Base-by-base conservation (phyloP, 257 asterid species). In the Solanum rostratum region DNA sequence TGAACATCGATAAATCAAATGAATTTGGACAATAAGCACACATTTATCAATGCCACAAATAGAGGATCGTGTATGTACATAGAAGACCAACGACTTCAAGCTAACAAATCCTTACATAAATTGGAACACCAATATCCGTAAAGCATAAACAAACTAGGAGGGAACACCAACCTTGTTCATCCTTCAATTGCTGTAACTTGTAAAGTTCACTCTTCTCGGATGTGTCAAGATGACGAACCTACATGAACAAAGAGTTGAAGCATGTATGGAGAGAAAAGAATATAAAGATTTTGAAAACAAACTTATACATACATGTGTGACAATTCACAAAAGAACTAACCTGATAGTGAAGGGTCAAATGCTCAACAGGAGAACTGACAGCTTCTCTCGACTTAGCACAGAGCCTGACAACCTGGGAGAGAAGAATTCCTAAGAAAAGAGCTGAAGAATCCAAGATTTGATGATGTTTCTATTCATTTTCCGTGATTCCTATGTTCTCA, bases 351-450 rank as follows among this genome's bases (percentile, higher is more conserved):
- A 97, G 93, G 63, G 99, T 95, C 84, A 97, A 86, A 88, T 97
- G 99, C 87, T 97, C 99, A 76, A 97, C 98, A 39, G 99, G 99
- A 53, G 99, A 97, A 89, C 97, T 95, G 82, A 97, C 99, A 83
- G 99, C 98, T 90, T 97, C 99, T 93, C 99, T 95, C 69, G 99
- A 97, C 87, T 97, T 97, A 8, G 99, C 99, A 86, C 99, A 94
- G 20, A 97, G 96, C 88, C 99, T 90, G 85, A 97, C 99, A 86
- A 97, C 99, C 99, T 97, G 85, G 65, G 85, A 82, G 33, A 70
- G 37, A 68, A 52, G 54, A 54, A 80, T 33, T 37, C 27, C 30
- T 16, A 70, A n/a, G 22, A 41, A 73, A 83, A 85, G 43, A 82
- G 52, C 10, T 27, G 82, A 76, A 76, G 41, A 24, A 76, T 46